Percentiles rank a stretch among this genome's conserved stretches.
These are phyloP conservation scores for Immersiella caudata DNA, from an alignment of 495 filamentous ascomycete species.

Conservation along the genomic window DNA sequence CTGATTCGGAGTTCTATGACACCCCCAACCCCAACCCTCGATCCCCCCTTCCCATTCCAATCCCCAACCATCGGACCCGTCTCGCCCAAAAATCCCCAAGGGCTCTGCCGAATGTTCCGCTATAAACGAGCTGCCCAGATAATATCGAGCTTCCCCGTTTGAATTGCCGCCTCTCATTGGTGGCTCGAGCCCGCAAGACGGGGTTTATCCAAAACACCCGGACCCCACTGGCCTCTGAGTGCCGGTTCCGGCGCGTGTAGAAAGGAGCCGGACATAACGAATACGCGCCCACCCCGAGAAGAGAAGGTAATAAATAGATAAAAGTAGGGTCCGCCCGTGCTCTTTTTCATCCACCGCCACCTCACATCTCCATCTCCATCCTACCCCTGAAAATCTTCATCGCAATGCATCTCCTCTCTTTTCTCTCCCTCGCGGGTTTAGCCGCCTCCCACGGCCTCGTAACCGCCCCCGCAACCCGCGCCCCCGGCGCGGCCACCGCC, in stretches of 20 bases:
- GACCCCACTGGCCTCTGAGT: not conserved
- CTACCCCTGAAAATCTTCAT: slow-evolving; percentile 1
- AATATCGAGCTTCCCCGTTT: slow-evolving; percentile 4
- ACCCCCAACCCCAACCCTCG: too few species aligned
- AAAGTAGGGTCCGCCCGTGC: not conserved
- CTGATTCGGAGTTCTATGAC: too few species aligned
- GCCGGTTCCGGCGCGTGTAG: not conserved
- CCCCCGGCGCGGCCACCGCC: slow-evolving; percentile 61
- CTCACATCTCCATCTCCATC: not conserved
- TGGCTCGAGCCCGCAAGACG: not conserved
- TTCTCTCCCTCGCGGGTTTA: slow-evolving; percentile 52
- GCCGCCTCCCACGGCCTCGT: slow-evolving; percentile 67
- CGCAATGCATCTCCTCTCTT: slow-evolving; percentile 23
- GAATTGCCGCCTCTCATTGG: slow-evolving; percentile 5
- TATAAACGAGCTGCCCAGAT: slow-evolving; percentile 6
- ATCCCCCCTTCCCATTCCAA: not conserved
- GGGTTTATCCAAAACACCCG: slow-evolving; percentile 13
- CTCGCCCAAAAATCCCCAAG: not conserved
- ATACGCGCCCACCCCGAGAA: not conserved
- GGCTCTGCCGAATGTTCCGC: slow-evolving; percentile 14
- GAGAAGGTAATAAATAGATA: not conserved
- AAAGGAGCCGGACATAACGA: not conserved
- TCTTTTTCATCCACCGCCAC: not conserved
- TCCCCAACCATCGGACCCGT: not conserved
- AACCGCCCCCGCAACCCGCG: slow-evolving; percentile 58